These are phyloP conservation scores for Dryas drummondii DNA, from an alignment of 306 rosid species.

Conservation along the genomic window DNA sequence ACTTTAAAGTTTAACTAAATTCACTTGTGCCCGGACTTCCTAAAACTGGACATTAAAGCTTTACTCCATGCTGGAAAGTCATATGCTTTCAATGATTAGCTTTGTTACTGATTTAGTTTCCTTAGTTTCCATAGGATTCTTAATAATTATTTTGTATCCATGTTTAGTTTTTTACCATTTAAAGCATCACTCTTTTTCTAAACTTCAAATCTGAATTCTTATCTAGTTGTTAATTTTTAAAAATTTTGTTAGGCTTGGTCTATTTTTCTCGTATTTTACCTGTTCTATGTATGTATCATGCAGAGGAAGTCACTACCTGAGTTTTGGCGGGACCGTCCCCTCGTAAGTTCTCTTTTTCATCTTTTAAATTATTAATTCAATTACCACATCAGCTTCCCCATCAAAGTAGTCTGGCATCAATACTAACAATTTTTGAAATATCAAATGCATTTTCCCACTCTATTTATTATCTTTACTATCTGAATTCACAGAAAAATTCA, in stretches of 20 bases:
- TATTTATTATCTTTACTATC: not conserved
- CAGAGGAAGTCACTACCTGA: conserved; percentile 95
- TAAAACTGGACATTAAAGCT: not conserved
- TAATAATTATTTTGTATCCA: not conserved
- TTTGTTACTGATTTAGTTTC: not conserved
- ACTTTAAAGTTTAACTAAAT: not conserved
- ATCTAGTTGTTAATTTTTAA: not conserved
- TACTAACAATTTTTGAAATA: not conserved
- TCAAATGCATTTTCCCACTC: not conserved
- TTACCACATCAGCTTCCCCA: not conserved
- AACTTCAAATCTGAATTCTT: not conserved
- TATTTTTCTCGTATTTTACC: conserved; percentile 25
- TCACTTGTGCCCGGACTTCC: not conserved
- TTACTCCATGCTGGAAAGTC: not conserved
- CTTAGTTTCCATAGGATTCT: not conserved
- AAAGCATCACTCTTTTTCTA: no score
- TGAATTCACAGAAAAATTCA: conserved; percentile 1
- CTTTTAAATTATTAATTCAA: conserved; percentile 1
- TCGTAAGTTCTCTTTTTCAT: conserved; percentile 58
- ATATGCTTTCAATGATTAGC: not conserved
- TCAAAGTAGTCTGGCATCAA: not conserved
- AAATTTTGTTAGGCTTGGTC: not conserved
- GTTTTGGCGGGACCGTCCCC: conserved; percentile 90
- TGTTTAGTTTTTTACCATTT: not conserved
- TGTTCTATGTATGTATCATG: conserved; percentile 36